phyloP scores from a whole-genome alignment of 345 rosid species.

The Corchorus capsularis region DNA sequence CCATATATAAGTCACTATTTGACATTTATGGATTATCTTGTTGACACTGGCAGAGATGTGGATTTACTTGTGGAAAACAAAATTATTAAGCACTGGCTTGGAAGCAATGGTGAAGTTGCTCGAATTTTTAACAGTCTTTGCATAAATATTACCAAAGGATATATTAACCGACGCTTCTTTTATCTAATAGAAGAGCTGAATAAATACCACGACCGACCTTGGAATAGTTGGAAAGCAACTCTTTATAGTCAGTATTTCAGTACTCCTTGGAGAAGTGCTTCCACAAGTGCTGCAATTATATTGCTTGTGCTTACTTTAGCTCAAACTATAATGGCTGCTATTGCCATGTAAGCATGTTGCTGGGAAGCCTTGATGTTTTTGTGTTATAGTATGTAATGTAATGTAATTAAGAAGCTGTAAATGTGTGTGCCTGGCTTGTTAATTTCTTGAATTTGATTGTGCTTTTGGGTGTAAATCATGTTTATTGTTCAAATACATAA shows the following conservation, averaged over 20 bases:
- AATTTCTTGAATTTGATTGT: not conserved
- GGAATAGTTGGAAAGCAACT: conserved; percentile 21
- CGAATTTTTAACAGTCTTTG: conserved; percentile 32
- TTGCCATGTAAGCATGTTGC: not conserved
- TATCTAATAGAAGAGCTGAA: not conserved
- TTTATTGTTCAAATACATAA: not conserved
- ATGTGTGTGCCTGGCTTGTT: not conserved
- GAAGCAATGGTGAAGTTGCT: conserved; percentile 25
- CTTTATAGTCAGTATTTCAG: conserved; percentile 33
- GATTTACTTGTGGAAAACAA: conserved; percentile 33
- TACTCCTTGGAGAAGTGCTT: conserved; percentile 35
- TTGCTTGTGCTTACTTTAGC: conserved; percentile 23
- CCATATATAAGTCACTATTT: conserved; percentile 26
- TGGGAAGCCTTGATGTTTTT: not conserved
- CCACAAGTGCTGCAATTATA: conserved; percentile 16
- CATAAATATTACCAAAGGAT: conserved; percentile 13
- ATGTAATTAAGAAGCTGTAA: not conserved
- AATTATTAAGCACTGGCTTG: conserved; percentile 25
- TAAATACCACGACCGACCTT: not conserved
- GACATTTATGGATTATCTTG: conserved; percentile 29
- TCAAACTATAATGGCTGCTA: conserved; percentile 6
- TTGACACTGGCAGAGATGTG: conserved; percentile 23
- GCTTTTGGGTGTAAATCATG: not conserved
- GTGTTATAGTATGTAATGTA: not conserved
- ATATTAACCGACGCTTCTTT: not conserved